A percentile compares a stretch with the other conserved stretches of the same genome.
Conservation (phyloP, 768 basidiomycete species). For the Gymnopilus junonius region DNA sequence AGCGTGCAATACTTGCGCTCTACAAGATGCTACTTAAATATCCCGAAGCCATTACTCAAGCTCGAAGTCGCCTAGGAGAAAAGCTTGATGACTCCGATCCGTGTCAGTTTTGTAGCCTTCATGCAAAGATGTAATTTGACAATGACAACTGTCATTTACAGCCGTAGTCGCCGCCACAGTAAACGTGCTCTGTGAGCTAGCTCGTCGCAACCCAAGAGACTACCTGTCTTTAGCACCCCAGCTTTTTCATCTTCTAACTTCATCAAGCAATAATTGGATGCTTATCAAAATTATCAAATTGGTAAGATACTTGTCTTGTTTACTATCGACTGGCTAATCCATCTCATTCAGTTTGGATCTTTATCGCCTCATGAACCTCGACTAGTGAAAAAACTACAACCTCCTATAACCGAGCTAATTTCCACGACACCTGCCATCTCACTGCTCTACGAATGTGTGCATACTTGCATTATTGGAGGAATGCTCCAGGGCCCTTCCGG, state of each 20-base stretch:
- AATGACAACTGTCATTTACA: conserved; percentile 29
- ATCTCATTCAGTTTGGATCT: conserved; percentile 77
- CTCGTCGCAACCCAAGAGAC: conserved; percentile 75
- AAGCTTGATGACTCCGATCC: conserved; percentile 80
- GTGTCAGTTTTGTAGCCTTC: conserved; percentile 42
- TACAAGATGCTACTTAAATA: conserved; percentile 83
- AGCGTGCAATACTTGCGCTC: conserved; percentile 84
- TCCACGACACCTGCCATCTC: conserved; percentile 96
- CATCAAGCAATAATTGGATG: conserved; percentile 99
- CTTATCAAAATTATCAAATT: conserved; percentile 98
- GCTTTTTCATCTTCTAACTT: conserved; percentile 90
- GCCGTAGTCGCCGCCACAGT: conserved; percentile 95
- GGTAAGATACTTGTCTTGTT: conserved; percentile 43
- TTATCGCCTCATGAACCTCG: conserved; percentile 92
- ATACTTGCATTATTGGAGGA: conserved; percentile 96
- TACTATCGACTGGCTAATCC: background rate
- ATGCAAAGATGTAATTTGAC: background rate
- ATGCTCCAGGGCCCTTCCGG: conserved; percentile 87
- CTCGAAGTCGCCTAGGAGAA: conserved; percentile 74
- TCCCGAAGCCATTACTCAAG: conserved; percentile 74
- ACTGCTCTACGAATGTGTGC: conserved; percentile 95
- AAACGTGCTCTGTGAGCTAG: conserved; percentile 93
- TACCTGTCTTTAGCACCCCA: conserved; percentile 90
- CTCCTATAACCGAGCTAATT: conserved; percentile 94
- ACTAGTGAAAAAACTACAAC: conserved; percentile 91